phyloP scores from a whole-genome alignment of 306 rosid species.

The Canavalia ensiformis region DNA sequence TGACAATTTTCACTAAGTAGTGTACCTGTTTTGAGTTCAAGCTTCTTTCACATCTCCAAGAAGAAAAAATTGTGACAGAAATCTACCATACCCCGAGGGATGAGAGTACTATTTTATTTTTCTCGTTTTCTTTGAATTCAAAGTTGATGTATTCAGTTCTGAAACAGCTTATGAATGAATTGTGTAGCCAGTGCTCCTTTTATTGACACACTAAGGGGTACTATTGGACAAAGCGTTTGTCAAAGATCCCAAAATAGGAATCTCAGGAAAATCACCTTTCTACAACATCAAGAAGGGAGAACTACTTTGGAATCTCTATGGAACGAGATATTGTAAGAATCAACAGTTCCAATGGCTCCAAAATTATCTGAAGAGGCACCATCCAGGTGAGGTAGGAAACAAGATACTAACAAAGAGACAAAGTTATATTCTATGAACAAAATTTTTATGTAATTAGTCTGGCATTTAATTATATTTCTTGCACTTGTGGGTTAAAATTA shows the following conservation, averaged over 20 bases:
- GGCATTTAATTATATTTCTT: conserved; percentile 23
- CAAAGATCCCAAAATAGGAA: conserved; percentile 27
- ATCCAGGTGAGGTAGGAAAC: conserved; percentile 42
- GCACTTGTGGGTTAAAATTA: not conserved
- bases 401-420: conserved; percentile 43
- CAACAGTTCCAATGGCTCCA: conserved; percentile 43
- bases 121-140: conserved; percentile 6
- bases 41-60: conserved; percentile 45
- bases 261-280: conserved; percentile 39
- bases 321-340: conserved; percentile 21
- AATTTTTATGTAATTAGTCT: not conserved
- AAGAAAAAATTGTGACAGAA: conserved; percentile 39
- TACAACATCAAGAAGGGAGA: conserved; percentile 45
- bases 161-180: conserved; percentile 39
- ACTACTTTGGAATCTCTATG: conserved; percentile 29
- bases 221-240: conserved; percentile 35
- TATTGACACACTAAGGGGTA: conserved; percentile 25
- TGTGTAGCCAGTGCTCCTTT: conserved; percentile 18
- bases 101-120: conserved; percentile 5
- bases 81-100: conserved; percentile 25
- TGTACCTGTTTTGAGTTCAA: conserved; percentile 44
- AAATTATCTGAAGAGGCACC: conserved; percentile 46
- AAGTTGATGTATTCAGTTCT: conserved; percentile 13
- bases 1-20: not conserved
- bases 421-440: not conserved